Base-by-base conservation (phyloP, 371 early-diverging fungal species). In the Mortierella sp. region DNA sequence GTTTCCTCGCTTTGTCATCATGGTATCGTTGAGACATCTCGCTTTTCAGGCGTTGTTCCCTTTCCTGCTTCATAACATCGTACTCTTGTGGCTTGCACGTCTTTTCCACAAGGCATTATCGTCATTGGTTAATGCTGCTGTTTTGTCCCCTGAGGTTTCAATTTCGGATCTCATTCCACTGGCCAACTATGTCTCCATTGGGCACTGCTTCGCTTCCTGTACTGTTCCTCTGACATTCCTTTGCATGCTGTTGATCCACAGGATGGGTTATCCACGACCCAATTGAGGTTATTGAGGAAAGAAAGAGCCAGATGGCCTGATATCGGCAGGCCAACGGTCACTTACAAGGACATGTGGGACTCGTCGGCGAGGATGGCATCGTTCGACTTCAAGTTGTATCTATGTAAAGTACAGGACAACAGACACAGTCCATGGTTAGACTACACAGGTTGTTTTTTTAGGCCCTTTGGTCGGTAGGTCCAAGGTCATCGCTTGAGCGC, bases 361-460 rank as follows among this genome's bases (percentile, higher is more conserved):
- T 93, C 95, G 50, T 94, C 96, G 72, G 98, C 99, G 80, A 99
- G 93, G 81, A 98, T 98, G 80, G 98, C 97, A 86, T 97, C 95
- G 92, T 99, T 98, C 78, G 96, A 93, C 91, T 97, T 95, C 80
- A 99, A 92, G 70, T 91, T 91, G 87, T 94, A 94, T 71, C 91
- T 90, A 74, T 61, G 16, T 61, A 13, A 19, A 61, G 19, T 61
- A 34, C 14, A 50, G 1, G 16, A 50, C 5, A 34, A 31, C 21
- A 34, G 28, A 14, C 16, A 61, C 2, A 16, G 1, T 61, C 34
- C 34, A 61, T 34, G 61, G 61, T 61, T 61, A 61, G 61, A 31
- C 19, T 1, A 3, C 37, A 31, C 37, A 51, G 73, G 54, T 37
- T 76, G 34, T 34, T 61, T 31, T 34, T 59, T 28, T 57, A 28